These are phyloP conservation scores for Plenodomus lindquistii DNA, from an alignment of 2,329 filamentous ascomycete genomes.

Conservation along the genomic window DNA sequence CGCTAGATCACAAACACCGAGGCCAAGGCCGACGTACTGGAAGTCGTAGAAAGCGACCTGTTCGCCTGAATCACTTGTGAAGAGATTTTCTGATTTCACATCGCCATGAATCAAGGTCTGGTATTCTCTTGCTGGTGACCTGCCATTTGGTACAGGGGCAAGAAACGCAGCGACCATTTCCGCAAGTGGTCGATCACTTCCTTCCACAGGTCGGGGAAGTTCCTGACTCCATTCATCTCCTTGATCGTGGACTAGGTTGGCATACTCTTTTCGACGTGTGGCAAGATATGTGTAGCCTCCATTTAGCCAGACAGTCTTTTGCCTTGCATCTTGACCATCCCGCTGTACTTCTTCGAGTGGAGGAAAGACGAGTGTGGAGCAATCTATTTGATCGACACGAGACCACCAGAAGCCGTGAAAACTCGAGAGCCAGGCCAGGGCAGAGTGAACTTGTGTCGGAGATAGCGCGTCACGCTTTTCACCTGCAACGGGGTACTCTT, in stretches of 20 bases:
- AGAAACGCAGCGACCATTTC: slow-evolving; percentile 60
- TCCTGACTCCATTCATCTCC: slow-evolving; percentile 60
- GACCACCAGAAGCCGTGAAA: slow-evolving; percentile 64
- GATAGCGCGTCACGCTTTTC: slow-evolving; percentile 57
- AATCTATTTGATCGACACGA: slow-evolving; percentile 23
- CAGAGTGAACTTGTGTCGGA: slow-evolving; percentile 54
- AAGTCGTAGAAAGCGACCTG: slow-evolving; percentile 69
- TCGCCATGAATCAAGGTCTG: slow-evolving; percentile 69
- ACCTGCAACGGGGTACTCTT: slow-evolving; percentile 59
- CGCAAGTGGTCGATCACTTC: slow-evolving; percentile 47
- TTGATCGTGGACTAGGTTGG: slow-evolving; percentile 50
- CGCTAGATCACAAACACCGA: slow-evolving; percentile 68
- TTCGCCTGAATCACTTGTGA: slow-evolving; percentile 56
- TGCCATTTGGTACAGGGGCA: slow-evolving; percentile 41
- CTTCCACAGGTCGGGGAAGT: slow-evolving; percentile 48
- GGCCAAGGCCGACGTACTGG: slow-evolving; percentile 67
- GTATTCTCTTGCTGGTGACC: slow-evolving; percentile 44
- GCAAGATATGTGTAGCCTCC: slow-evolving; percentile 72
- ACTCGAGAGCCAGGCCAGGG: slow-evolving; percentile 64
- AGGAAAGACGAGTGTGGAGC: slow-evolving; percentile 53
- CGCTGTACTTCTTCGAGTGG: slow-evolving; percentile 58
- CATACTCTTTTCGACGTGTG: slow-evolving; percentile 63
- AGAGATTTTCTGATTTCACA: slow-evolving; percentile 71
- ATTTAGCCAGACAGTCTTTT: slow-evolving; percentile 60
- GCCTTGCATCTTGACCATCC: slow-evolving; percentile 26